Evolutionary conservation across 2,329 filamentous ascomycete genomes (phyloP).

Genomic region (Laburnicola sp.): DNA sequence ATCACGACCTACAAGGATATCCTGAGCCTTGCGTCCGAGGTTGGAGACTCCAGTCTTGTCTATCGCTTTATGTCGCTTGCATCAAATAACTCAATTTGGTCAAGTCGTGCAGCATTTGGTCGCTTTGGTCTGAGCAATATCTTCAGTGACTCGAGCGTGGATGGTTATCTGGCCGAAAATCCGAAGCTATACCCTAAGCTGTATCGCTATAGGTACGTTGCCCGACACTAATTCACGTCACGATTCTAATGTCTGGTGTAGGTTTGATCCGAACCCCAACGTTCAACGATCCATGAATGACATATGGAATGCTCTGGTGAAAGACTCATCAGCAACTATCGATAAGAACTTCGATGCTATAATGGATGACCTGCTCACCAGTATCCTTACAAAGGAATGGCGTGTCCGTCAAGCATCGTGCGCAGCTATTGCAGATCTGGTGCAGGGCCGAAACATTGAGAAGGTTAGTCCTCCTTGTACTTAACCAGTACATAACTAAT

Average conservation of each 20-base stretch:
- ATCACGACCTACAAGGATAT: conserved; percentile 98
- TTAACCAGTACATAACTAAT: conserved; percentile 10
- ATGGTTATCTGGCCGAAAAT: conserved; percentile 72
- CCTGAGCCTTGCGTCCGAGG: conserved; percentile 90
- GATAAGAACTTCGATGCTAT: conserved; percentile 85
- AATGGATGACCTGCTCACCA: conserved; percentile 81
- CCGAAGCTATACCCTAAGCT: conserved; percentile 95
- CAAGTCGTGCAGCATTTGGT: conserved; percentile 93
- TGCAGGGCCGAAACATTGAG: conserved; percentile 71
- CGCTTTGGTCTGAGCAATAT: conserved; percentile 91
- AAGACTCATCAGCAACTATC: conserved; percentile 76
- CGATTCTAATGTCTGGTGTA: conserved; percentile 22
- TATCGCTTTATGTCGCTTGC: conserved; percentile 99
- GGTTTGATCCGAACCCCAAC: conserved; percentile 89
- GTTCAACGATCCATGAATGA: conserved; percentile 96
- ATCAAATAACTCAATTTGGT: conserved; percentile 95
- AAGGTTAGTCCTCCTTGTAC: conserved; percentile 34
- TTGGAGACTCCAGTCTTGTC: conserved; percentile 92
- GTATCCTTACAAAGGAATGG: conserved; percentile 90
- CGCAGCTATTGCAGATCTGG: conserved; percentile 81
- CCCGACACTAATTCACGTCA: neutral
- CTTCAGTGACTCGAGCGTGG: conserved; percentile 76
- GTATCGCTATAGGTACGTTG: conserved; percentile 71
- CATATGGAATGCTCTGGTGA: conserved; percentile 96
- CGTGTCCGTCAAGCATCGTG: conserved; percentile 90